A percentile compares a stretch with the other conserved stretches of the same genome.
phyloP scores from a whole-genome alignment of 768 basidiomycete species.

The Tremella mesenterica region DNA sequence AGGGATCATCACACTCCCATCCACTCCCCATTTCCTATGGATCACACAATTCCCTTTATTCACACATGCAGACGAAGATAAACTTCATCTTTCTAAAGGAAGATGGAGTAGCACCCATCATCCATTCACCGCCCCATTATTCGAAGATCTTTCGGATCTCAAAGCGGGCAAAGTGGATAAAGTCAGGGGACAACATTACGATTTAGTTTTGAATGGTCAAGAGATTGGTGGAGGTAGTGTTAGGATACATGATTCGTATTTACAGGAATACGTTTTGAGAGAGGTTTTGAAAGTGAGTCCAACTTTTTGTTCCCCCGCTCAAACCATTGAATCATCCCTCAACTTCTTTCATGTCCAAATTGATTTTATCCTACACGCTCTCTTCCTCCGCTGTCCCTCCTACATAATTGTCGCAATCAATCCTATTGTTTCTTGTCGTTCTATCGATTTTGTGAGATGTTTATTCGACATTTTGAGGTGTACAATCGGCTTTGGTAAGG shows the following conservation, averaged over 20 bases:
- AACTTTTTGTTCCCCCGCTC: background rate
- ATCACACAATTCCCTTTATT: constrained; percentile 93
- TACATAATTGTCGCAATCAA: background rate
- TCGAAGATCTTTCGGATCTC: constrained; percentile 71
- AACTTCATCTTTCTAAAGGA: constrained; percentile 72
- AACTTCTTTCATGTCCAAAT: no score
- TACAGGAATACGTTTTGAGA: constrained; percentile 76
- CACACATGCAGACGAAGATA: constrained; percentile 75
- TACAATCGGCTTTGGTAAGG: no score
- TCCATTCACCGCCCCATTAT: constrained; percentile 94
- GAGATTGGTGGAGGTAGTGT: constrained; percentile 94
- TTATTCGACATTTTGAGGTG: no score
- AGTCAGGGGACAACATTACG: constrained; percentile 85
- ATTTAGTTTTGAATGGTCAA: constrained; percentile 84
- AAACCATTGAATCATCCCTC: no score
- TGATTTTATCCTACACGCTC: no score
- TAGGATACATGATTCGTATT: constrained; percentile 73
- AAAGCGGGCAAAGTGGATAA: constrained; percentile 59
- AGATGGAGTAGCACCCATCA: constrained; percentile 90
- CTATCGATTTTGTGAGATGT: no score
- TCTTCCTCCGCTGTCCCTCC: background rate
- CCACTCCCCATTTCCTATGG: constrained; percentile 78
- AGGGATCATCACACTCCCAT: constrained; percentile 56
- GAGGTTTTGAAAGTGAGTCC: constrained; percentile 68
- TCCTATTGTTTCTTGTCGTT: no score